Conservation (phyloP, 768 basidiomycete species). For the Trametes maxima region DNA sequence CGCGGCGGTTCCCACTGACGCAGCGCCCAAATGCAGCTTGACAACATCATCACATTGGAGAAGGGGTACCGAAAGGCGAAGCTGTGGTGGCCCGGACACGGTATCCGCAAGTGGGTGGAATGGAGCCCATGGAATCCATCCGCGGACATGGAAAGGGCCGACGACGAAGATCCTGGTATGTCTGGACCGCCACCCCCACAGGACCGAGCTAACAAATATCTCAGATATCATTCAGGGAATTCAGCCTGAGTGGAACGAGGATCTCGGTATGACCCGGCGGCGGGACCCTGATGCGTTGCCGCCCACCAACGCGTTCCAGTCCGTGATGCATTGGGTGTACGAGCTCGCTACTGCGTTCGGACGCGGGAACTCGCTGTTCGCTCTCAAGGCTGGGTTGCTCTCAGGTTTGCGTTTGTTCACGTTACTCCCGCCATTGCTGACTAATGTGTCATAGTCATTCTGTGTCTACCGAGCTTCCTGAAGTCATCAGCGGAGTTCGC, state of each 20-base stretch:
- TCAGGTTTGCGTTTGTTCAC: slow-evolving; percentile 43
- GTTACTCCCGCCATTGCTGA: not conserved
- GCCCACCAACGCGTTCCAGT: slow-evolving; percentile 61
- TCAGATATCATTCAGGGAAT: slow-evolving; percentile 62
- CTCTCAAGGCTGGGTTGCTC: slow-evolving; percentile 69
- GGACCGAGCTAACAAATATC: not conserved
- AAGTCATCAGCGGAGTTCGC: slow-evolving; percentile 57
- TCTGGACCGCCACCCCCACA: not conserved
- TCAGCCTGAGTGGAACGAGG: slow-evolving; percentile 42
- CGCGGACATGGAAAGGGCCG: slow-evolving; percentile 45
- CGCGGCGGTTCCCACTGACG: not conserved
- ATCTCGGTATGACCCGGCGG: slow-evolving; percentile 57
- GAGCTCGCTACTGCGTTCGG: slow-evolving; percentile 42
- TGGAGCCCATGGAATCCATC: slow-evolving; percentile 49
- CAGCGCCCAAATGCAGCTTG: slow-evolving; percentile 44
- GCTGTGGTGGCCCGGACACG: slow-evolving; percentile 60
- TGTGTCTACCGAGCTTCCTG: slow-evolving; percentile 63
- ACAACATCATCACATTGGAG: slow-evolving; percentile 60
- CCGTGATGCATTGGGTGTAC: slow-evolving; percentile 49
- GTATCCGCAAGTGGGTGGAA: slow-evolving; percentile 32
- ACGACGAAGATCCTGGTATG: slow-evolving; percentile 71
- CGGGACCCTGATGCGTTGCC: slow-evolving; percentile 79
- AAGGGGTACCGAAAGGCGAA: slow-evolving; percentile 40
- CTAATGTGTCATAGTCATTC: slow-evolving; percentile 43
- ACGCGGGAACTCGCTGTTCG: slow-evolving; percentile 66